Conservation (phyloP, 192 early-diverging fungal species). For the Glomus cerebriforme region DNA sequence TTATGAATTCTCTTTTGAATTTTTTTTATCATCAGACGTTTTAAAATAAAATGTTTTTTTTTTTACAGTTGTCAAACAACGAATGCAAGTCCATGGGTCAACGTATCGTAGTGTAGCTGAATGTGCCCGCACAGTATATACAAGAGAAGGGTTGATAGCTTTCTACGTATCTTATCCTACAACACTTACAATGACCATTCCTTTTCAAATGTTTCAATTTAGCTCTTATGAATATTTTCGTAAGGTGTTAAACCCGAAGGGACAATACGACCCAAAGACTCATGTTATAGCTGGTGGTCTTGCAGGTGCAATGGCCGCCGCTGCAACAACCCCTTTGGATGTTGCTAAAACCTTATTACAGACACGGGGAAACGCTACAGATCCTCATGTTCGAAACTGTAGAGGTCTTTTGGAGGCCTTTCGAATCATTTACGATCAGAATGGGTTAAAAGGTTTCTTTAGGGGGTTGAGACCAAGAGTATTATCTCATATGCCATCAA, state of each 20-base stretch:
- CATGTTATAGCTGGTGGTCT: slow-evolving; percentile 86
- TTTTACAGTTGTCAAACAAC: slow-evolving; percentile 83
- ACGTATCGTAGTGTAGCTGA: slow-evolving; percentile 69
- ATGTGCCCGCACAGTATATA: slow-evolving; percentile 69
- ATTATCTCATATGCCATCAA: slow-evolving; percentile 88
- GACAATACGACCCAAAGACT: slow-evolving; percentile 81
- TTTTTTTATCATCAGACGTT: too few relatives aligned
- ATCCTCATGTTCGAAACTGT: slow-evolving; percentile 69
- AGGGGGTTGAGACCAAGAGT: slow-evolving; percentile 81
- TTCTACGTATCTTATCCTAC: slow-evolving; percentile 96
- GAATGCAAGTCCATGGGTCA: slow-evolving; percentile 87
- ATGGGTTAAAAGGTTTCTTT: slow-evolving; percentile 79
- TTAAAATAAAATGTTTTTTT: not conserved
- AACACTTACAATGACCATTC: slow-evolving; percentile 91
- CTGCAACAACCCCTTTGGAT: slow-evolving; percentile 92
- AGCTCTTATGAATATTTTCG: slow-evolving; percentile 88
- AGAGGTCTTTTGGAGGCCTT: slow-evolving; percentile 71
- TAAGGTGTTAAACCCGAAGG: slow-evolving; percentile 77
- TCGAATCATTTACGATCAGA: slow-evolving; percentile 71
- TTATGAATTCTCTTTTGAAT: too few relatives aligned
- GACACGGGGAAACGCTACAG: slow-evolving; percentile 78
- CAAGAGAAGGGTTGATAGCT: slow-evolving; percentile 76
- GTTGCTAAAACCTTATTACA: slow-evolving; percentile 96
- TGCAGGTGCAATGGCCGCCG: slow-evolving; percentile 86
- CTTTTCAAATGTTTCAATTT: slow-evolving; percentile 94